Evolutionary conservation across 2,329 filamentous ascomycete genomes (phyloP), one percentile per base, ranked within the genome.

Genomic region (Zymoseptoria brevis): DNA sequence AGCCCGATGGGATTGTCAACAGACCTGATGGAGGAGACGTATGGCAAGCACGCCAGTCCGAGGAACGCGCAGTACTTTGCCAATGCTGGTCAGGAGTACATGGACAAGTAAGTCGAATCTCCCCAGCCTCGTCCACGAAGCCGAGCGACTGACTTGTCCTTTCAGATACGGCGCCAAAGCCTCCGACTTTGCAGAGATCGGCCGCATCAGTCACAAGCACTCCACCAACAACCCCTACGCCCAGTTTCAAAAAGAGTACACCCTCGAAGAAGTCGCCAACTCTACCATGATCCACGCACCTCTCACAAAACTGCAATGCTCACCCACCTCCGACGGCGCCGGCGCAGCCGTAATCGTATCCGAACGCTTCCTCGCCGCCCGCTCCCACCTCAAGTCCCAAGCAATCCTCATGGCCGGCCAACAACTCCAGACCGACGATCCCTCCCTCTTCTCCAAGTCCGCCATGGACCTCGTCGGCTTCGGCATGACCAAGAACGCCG

Each of bases 271-370:
- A 75, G 81, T 97, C 73, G 74, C 89, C 71, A 80, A 87, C 35
- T 78, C 89, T 0, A 80, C 89, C 62, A 88, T 85, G 81, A 90
- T 97, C 74, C 86, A 90, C 76, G 84, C 84, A 63, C 93, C 93
- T 16, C 82, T 97, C 59, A 97, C 93, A 60, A 97, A 96, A 76
- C 86, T 97, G n/a, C 93, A 97, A 78, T 96, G 93, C 82, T 96
- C 93, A 77, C 93, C 93, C 0, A 97, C 93, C 0, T 96, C 90
- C 0, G 93, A 97, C 75, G 93, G 93, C 53, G 89, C 87, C 51
- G 93, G 91, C 0, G 91, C 93, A 0, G 90, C 89, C 8, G 87
- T 97, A 49, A 79, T 97, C 58, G 91, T 96, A 56, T 96, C 91
- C 0, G 87, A 96, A 75, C 83, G 82, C 54, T 97, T 96, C 81